Evolutionary conservation across 306 rosid species (phyloP), one percentile per base, ranked within the genome.

Genomic region (Cucurbita argyrosperma): DNA sequence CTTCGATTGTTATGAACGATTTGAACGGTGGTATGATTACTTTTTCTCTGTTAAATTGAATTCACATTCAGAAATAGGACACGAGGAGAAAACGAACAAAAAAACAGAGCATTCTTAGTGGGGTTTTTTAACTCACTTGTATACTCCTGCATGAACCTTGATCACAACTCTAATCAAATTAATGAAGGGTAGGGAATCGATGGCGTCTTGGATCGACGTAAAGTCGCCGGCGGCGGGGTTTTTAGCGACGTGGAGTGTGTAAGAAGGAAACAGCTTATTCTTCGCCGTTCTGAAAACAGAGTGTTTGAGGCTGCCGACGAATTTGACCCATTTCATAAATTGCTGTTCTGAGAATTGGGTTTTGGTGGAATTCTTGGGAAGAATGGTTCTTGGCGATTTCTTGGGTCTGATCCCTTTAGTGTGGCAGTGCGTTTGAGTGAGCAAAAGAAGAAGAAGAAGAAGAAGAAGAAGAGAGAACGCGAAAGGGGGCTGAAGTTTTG

Each of bases 141-240:
- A 95, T 80, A 91, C 90, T 7, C 99, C 99, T 82, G 89, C 90
- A 75, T 95, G 96, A 79, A 95, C 96, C 57, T 94, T 94, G 82
- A 94, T 88, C 71, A 89, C 83, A 37, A 94, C 99, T 89, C 99
- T 88, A 30, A 89, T 87, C 57, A 91, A 89, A 83, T 94, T 94
- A 42, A 89, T 75, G 58, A 81, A 81, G 1, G 99, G 99, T 13
- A 94, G 89, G 14, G 96, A 94, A 81, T 94, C 96, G 59, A 94
- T 76, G 80, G 99, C 99, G 7, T 80, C 86, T 76, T 94, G 99
- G 78, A 94, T 88, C 7, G 89, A 79, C 0, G 95, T 84, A 62
- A 94, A 94, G 82, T 87, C 91, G 10, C 92, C 96, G 21, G 18
- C 15, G 4, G 76, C 75, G 4, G 79, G 91, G 42, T 89, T 84